Conservation (phyloP, 352 stramenopile species). For the Globisporangium orthogonon region DNA sequence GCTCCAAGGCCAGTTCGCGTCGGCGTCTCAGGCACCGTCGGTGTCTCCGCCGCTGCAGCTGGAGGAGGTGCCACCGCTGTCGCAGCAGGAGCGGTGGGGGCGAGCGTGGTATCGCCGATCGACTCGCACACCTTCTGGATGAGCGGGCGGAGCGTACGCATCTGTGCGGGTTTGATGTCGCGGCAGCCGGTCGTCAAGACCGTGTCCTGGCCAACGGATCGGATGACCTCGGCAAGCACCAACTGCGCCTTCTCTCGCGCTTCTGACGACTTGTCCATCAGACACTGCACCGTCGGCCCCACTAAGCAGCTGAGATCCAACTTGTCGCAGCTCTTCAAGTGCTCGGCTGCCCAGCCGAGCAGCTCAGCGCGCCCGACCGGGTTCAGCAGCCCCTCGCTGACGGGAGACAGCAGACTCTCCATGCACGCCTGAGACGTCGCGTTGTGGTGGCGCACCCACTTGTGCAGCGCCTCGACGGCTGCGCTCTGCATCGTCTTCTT, state of each 20-base stretch:
- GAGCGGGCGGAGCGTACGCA: constrained; percentile 81
- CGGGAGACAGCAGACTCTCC: constrained; percentile 59
- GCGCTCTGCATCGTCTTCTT: constrained; percentile 86
- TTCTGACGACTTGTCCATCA: constrained; percentile 83
- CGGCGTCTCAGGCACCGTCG: constrained; percentile 8
- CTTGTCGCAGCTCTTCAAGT: constrained; percentile 55
- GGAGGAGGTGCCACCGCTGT: constrained; percentile 4
- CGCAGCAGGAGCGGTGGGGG: constrained; percentile 4
- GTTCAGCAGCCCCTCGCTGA: constrained; percentile 71
- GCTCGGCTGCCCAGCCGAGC: constrained; percentile 64
- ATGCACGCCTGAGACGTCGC: constrained; percentile 55
- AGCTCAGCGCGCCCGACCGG: constrained; percentile 72
- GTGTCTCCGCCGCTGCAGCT: constrained; percentile 2
- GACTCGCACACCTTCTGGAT: constrained; percentile 66
- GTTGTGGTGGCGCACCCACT: constrained; percentile 79
- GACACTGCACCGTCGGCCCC: constrained; percentile 63
- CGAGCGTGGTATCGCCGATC: constrained; percentile 17
- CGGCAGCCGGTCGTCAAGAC: constrained; percentile 65
- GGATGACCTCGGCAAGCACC: constrained; percentile 75
- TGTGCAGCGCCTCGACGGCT: constrained; percentile 70
- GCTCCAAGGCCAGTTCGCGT: constrained; percentile 7
- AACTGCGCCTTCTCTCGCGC: constrained; percentile 75
- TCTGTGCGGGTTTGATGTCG: constrained; percentile 82
- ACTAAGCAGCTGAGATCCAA: constrained; percentile 67
- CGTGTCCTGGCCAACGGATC: constrained; percentile 69